Base-by-base conservation (phyloP, 2,329 filamentous ascomycete species). In the Nothophoma quercina region DNA sequence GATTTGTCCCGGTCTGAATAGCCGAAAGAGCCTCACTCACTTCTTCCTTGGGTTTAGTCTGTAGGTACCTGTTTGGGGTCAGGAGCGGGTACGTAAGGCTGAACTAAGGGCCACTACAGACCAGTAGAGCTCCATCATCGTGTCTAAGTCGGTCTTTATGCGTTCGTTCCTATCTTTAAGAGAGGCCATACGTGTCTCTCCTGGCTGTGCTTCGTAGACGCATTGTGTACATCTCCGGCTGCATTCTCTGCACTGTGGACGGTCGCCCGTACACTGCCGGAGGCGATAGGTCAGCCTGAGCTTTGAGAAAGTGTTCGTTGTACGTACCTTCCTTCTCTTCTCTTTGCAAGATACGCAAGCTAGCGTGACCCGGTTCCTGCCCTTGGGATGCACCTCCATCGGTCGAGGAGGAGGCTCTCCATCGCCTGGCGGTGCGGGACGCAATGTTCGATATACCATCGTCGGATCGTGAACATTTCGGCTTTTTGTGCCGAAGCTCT, bases 61-160 rank as follows among this genome's bases (percentile, higher is more conserved):
- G 39, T n/a, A 42, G 19, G 10, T 42, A 42, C 39, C 39, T 42
- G 13, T 10, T 10, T 22, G 5, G 18, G 5, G 18, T 42, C 18
- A 33, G 39, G 12, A 8, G 3, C 33, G 18, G 12, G 9, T 13
- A 5, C 7, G 18, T 18, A 10, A 21, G 21, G 26, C 21, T 10
- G 19, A 13, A 7, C 8, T 7, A 13, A 8, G 6, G 10, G 12
- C 7, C 7, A 7, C 5, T 16, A 16, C 39, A 23, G 7, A 33
- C 39, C 39, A 42, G 28, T 42, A 42, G 19, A 42, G 39, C 12
- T 42, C 39, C 19, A 33, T 33, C 19, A 23, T 32, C 4, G 28
- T 42, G n/a, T 39, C 36, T 9, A 39, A 23, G 7, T 39, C 23
- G n/a, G 3, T 26, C 21, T 39, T 39, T 23, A 39, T 39, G 15